Conservation (phyloP, 2,329 filamentous ascomycete genomes). For the Aspergillus sergii region DNA sequence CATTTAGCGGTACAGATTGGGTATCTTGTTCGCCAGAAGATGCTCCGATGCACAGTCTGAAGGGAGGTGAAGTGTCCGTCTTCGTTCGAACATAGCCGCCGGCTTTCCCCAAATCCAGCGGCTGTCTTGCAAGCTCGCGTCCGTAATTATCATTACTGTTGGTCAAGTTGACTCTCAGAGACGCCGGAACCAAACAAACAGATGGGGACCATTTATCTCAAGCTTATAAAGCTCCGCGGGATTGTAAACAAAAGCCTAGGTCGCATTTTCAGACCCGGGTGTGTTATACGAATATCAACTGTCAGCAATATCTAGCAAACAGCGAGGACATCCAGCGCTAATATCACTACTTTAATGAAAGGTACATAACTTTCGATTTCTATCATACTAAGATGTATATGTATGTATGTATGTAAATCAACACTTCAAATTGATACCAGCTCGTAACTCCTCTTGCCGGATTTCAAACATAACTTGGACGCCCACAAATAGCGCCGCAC, state of each 20-base stretch:
- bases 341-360: not conserved
- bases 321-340: not conserved
- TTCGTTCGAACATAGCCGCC: no score
- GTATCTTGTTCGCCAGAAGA: not conserved
- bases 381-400: not conserved
- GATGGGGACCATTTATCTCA: not conserved
- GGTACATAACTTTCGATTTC: not conserved
- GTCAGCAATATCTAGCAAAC: not conserved
- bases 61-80: no score
- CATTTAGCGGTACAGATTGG: no score
- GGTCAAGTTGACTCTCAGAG: not conserved
- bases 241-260: not conserved
- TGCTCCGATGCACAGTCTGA: not conserved
- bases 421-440: constrained; percentile 82
- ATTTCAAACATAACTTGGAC: constrained; percentile 97
- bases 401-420: constrained; percentile 38
- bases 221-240: not conserved
- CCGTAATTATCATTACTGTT: not conserved
- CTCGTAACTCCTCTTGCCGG: constrained; percentile 78
- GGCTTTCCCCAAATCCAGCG: not conserved
- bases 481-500: constrained; percentile 76
- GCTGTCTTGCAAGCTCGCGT: not conserved
- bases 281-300: not conserved
- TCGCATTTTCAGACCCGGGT: not conserved
- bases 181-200: not conserved